Evolutionary conservation across 352 stramenopile species (phyloP), one percentile per base, ranked within the genome.

Genomic region (Phytophthora pistaciae): DNA sequence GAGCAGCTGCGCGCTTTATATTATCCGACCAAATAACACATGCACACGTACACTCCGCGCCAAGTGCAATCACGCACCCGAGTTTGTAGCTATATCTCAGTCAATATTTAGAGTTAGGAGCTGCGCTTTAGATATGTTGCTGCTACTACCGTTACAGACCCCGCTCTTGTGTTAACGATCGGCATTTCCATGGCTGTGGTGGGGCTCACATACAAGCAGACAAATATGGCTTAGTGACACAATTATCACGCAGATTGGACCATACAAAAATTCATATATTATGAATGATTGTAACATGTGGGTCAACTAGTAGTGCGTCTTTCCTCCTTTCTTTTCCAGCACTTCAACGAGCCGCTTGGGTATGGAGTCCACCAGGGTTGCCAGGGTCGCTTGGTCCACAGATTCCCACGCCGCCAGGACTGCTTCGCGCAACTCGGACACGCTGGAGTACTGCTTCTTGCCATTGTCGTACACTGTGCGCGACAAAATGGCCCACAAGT

Each of bases 401-500:
- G 36, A 42, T 42, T 42, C 36, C 36, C 36, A 14, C 11, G 36
- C 36, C 36, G 36, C 36, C 11, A 42, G 36, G 36, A 10, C 36
- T 9, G 56, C 50, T 9, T 13, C 8, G 2, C 5, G 21, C 13
- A 72, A 31, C 7, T 66, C 52, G 1, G 4, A 5, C 9, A 66
- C 50, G n/a, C 29, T 62, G 20, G 0, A 9, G 52, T 59, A 66
- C 25, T 62, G 65, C 9, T 48, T 49, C 36, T 42, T 42, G 11
- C 65, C 56, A 18, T 72, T 66, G 5, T 36, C 20, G 21, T 66
- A 61, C 20, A 55, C 33, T 2, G 8, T 42, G 6, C 10, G 40
- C 14, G 56, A n/a, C 27, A 60, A 18, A 7, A 62, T 58, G 6
- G 18, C 46, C 49, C 65, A 66, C 16, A 66, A 7, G 16, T 66